Base-by-base conservation (phyloP, 148 eudicot species). In the Heliamphora exappendiculata region DNA sequence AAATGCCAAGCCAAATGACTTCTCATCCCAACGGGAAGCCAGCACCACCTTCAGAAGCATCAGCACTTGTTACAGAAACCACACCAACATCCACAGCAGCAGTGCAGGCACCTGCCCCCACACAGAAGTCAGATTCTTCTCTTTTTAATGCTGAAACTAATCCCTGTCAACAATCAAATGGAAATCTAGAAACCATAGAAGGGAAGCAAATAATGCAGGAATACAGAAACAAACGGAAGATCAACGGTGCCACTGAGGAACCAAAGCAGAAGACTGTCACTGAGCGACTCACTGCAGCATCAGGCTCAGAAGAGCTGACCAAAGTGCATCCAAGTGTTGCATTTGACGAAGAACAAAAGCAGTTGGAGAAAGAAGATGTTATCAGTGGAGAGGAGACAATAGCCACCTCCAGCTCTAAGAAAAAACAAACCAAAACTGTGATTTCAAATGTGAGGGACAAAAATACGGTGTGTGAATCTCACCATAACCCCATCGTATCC, bases 341-440 rank as follows among this genome's bases (percentile, higher is more conserved):
- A 34, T 47, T 62, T 59, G 70, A 75, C 1, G 70, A 70, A 7
- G 78, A 75, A 26, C 75, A 70, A 75, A 69, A 59, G 59, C 78
- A 69, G n/a, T 67, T 24, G 17, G 75, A 36, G 45, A 64, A 75
- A 22, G 67, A 80, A 20, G 51, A 53, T 26, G 4, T 41, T 75
- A n/a, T 10, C 19, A 22, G 39, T 31, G 49, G n/a, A 68, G 36
- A 58, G 53, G 75, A 45, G 55, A 49, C 22, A 36, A 26, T 59
- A 75, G 31, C 73, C 26, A 63, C 53, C 10, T 34, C 70, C 42
- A 73, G 53, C 70, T 47, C 53, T 16, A 14, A 51, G 20, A 14
- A 33, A 44, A 70, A 74, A 41, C 51, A 67, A 22, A 36, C 73
- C 20, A 58, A 44, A 44, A 28, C 63, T 28, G 60, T 59, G 54